Evolutionary conservation across 805 yeast species (phyloP), one percentile per base, ranked within the genome.

Genomic region (Scheffersomyces spartinae): DNA sequence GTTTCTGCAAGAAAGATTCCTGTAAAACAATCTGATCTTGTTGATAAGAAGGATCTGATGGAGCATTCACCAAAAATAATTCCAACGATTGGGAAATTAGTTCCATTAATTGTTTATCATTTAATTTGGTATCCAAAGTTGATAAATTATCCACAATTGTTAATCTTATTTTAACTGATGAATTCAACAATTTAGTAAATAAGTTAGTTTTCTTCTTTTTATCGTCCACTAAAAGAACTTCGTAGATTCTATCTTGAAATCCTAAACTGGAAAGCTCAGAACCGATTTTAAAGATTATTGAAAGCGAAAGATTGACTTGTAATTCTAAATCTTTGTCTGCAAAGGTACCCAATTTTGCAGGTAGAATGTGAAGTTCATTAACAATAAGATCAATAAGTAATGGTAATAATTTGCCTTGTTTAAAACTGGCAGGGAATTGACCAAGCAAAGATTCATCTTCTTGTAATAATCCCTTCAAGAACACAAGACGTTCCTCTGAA

Each of bases 351-450:
- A n/a, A n/a, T n/a, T n/a, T n/a, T n/a, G 30, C 30, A 17, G 33
- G 43, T 20, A 43, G 30, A 6, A 47, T 42, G 24, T 29, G 42
- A 30, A 49, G 36, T 32, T 45, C 68, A n/a, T 56, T 66, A 11
- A 49, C 45, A 7, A 79, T 42, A 3, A 70, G 43, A 14, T 68
- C 75, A 6, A 73, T 47, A 21, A 85, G 57, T 2, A 76, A 62
- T 2, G 94, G 88, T 14, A 86, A 55, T 18, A 88, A 66, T 43
- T 88, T 88, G 38, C 75, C 47, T n/a, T 74, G 43, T 63, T 72
- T 29, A 68, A 62, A 38, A 66, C 56, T 23, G 54, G 55, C 24
- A 1, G 67, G 64, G 21, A 60, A 49, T 20, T 47, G 52, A 5
- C 36, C 30, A 12, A 60, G 37, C 13, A 60, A 35, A 11, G 36